Percentiles rank a stretch among this genome's conserved stretches.
These are phyloP conservation scores for Fallopia convolvulus DNA, from an alignment of 148 eudicot species.

Conservation along the genomic window DNA sequence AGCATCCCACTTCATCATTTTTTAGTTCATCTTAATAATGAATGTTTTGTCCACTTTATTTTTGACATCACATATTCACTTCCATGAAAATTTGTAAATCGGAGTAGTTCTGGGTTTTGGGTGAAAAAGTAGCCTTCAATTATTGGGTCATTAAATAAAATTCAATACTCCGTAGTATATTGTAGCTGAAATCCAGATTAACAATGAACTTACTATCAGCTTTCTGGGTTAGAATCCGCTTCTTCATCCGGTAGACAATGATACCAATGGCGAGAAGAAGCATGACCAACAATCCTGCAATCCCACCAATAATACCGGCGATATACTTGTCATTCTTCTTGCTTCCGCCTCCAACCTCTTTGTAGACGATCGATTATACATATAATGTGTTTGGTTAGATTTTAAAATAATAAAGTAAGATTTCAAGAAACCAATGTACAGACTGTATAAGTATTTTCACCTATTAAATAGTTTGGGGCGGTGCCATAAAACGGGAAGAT, in stretches of 20 bases:
- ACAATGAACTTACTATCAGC: background rate
- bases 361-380: background rate
- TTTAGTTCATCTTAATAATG: too few species aligned
- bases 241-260: background rate
- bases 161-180: too few species aligned
- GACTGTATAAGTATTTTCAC: background rate
- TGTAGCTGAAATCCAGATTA: too few species aligned
- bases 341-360: background rate
- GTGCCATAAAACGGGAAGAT: slow-evolving; percentile 11
- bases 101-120: too few species aligned
- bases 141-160: too few species aligned
- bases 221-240: background rate
- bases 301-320: background rate
- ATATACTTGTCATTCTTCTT: background rate
- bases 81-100: too few species aligned
- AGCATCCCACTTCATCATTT: too few species aligned
- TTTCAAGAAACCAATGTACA: background rate
- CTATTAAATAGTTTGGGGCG: background rate
- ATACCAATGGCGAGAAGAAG: background rate
- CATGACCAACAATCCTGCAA: background rate
- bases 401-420: too few species aligned
- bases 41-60: too few species aligned
- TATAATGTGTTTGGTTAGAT: background rate
- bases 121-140: too few species aligned
- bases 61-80: too few species aligned